Evolutionary conservation across 2,329 filamentous ascomycete species (phyloP).

Genomic region (Colletotrichum sp.): DNA sequence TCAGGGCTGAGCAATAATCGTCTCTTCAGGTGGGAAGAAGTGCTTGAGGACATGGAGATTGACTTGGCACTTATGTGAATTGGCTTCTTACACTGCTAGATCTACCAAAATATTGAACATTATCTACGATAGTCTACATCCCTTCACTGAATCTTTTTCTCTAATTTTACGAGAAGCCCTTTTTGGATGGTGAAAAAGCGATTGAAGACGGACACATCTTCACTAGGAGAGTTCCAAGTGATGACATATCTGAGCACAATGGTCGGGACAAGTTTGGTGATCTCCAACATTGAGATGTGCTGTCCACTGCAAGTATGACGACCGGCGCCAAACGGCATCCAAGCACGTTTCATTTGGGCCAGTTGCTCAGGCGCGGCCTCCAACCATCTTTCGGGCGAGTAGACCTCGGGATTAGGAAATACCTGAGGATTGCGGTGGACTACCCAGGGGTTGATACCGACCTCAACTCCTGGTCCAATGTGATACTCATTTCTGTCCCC

Average conservation of each 20-base stretch:
- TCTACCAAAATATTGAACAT: background rate
- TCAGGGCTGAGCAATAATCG: background rate
- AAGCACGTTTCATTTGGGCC: background rate
- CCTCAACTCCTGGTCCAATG: background rate
- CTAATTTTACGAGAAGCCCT: background rate
- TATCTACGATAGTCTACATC: background rate
- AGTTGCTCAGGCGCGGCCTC: background rate
- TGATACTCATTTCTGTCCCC: background rate
- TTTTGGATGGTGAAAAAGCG: background rate
- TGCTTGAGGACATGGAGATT: background rate
- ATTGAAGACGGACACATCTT: background rate
- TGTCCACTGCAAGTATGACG: background rate
- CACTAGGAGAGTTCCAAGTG: background rate
- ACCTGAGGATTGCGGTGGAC: background rate
- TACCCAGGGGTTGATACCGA: background rate
- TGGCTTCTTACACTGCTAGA: background rate
- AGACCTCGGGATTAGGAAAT: background rate
- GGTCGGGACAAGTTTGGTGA: background rate
- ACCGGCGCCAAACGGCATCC: background rate
- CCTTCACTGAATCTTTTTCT: background rate
- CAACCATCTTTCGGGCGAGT: background rate
- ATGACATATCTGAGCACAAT: background rate
- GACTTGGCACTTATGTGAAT: background rate
- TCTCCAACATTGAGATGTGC: background rate
- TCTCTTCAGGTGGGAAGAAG: background rate